Base-by-base conservation (phyloP, 805 yeast species). In the Candida arabinofermentans region DNA sequence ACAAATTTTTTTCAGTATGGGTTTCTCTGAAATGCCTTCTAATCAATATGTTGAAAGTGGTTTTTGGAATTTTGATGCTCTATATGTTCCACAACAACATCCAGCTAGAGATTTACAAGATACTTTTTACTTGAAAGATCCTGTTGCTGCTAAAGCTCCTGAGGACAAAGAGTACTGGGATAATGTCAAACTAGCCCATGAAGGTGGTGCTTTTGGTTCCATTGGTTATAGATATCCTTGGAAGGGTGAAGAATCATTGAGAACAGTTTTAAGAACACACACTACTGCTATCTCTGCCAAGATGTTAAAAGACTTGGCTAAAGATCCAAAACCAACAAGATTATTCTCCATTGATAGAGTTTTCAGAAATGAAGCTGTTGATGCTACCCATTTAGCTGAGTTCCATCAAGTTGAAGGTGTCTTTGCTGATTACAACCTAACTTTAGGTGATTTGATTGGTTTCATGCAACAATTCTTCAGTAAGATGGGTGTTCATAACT, bases 331-430 rank as follows among this genome's bases (percentile, higher is more conserved):
- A 58, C 97, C 98, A 44, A 76, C 85, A 8, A 81, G 98, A 70
- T 75, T 88, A 62, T 93, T 93, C 73, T 86, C 96, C 37, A 95
- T 93, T 58, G 99, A 93, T 67, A 81, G 97, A 62, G 99, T 93
- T 46, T 93, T 93, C 86, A 87, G 99, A 73, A 93, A 93, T 65
- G 99, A 93, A 72, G 98, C 99, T 23, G 99, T 93, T 39, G 99
- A 93, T 65, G 98, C 98, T 40, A 93, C 99, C 14, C 99, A 93
- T 67, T 79, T 93, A 69, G 99, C 99, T 30, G 99, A 93, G 71
- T 93, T 93, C 76, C 98, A 93, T 69, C 99, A 93, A 72, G 95
- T 93, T 48, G 99, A 93, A 71, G 99, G 99, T 72, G 99, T 93
- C 41, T 75, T 93, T 60, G 99, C 98, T 24, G 99, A 95, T 64